Evolutionary conservation across 768 basidiomycete species (phyloP), one percentile per base, ranked within the genome.

Genomic region (Solioccasus polychromus): DNA sequence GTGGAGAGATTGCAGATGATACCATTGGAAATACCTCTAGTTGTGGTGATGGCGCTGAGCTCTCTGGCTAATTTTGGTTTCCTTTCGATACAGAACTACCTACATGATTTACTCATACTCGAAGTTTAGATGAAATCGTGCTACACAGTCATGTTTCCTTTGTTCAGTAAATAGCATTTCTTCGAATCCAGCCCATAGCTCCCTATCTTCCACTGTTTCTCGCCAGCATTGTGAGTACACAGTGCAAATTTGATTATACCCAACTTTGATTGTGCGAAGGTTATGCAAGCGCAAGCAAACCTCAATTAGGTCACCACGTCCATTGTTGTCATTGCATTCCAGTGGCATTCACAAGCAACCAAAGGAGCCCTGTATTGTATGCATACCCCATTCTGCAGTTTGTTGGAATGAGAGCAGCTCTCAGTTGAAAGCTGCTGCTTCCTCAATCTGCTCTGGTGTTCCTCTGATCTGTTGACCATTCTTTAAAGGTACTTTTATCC

Each of bases 351-450:
- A 58, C 9, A 80, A 62, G 1, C 67, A 56, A 5, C 76, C 71
- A 63, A 76, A 79, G 1, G 70, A 70, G 8, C 73, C 72, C 48
- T 76, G 75, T 7, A 79, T 39, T 5, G 57, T 47, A 1, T 62
- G 61, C 65, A 71, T 77, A 0, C 76, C 76, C 78, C 75, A 80
- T 51, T 80, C 74, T 10, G 74, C 74, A 1, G 75, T 71, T 53
- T 80, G 76, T 2, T 68, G 53, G 48, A 60, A 76, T 3, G 72
- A 74, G 0, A 78, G 55, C 0, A 78, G 63, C 47, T 78, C 56
- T 1, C 57, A 40, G 52, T 77, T 62, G 42, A 64, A 68, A 2
- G 35, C 54, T 24, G 70, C 35, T 0, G 50, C 12, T 23, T 59
- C 49, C 5, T 56, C 52, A 8, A 60, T 55, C 18, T 65, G 58